Base-by-base conservation (phyloP, 345 rosid species). In the Salix suchowensis region DNA sequence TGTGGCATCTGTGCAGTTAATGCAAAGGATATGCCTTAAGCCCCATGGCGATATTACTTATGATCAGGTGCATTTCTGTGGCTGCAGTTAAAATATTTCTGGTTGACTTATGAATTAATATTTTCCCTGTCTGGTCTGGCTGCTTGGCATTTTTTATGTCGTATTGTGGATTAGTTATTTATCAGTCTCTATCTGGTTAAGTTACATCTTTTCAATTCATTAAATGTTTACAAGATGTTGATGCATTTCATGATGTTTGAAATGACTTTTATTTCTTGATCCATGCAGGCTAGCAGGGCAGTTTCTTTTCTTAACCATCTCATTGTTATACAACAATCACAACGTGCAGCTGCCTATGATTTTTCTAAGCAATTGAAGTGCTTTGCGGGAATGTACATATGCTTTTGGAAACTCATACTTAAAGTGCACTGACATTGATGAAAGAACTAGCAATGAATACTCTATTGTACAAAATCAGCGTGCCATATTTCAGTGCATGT, bases 301-400 rank as follows among this genome's bases (percentile, higher is more conserved):
- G 73, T 83, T 76, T 91, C 97, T 72, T 96, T 91, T 77, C 92
- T 93, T 78, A 84, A 84, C 80, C 98, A 96, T 89, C 96, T 96
- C 65, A 82, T 91, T 71, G 81, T 78, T 75, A 82, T 93, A 78
- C 98, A 93, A 82, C 91, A 90, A 78, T 84, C 69, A 79, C 99
- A 91, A 78, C 89, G 96, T 72, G 82, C 77, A 65, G 80, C 93
- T 74, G 87, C 86, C 42, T 93, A 96, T 74, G 79, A 66, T 74
- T 86, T 93, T 81, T 77, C 90, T 40, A 84, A 84, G 78, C 84
- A 78, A 78, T 79, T 89, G 72, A 84, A 84, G 80, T 77, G 78
- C 76, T 81, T 81, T 92, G 81, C 81, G 80, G 55, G 79, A 86
- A 66, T 82, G 71, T 80, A 79, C 85, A 70, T 81, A 81, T 70